Percentiles rank a stretch among this genome's conserved stretches.
These are phyloP conservation scores for Cercospora nicotianae DNA, from an alignment of 2,329 filamentous ascomycete species.

Conservation along the genomic window DNA sequence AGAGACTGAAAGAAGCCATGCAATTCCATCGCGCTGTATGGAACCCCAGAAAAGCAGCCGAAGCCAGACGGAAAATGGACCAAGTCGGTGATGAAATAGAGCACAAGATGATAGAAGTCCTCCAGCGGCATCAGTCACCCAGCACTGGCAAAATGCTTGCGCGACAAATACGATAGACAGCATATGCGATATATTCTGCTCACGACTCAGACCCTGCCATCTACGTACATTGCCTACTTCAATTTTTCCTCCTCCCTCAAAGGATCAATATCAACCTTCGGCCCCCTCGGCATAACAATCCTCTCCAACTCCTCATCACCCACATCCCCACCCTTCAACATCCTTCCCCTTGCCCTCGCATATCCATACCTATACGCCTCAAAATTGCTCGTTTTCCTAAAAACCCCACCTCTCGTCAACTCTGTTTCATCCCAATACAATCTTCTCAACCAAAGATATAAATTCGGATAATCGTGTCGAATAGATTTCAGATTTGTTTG, in stretches of 20 bases:
- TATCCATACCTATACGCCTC: constrained; percentile 31
- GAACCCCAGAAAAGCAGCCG: constrained; percentile 10
- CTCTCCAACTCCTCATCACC: constrained; percentile 14
- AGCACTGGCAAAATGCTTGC: neutral
- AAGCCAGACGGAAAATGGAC: constrained; percentile 13
- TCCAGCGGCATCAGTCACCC: neutral
- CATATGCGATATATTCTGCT: neutral
- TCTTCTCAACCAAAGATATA: constrained; percentile 49
- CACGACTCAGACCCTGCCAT: too few species aligned
- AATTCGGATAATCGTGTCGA: constrained; percentile 57
- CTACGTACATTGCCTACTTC: too few species aligned
- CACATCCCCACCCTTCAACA: constrained; percentile 14
- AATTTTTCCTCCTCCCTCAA: constrained; percentile 20
- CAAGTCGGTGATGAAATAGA: constrained; percentile 14
- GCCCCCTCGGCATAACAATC: constrained; percentile 18
- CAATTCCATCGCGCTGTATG: constrained; percentile 22
- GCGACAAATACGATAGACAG: neutral
- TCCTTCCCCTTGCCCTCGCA: constrained; percentile 18
- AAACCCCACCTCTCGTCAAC: constrained; percentile 42
- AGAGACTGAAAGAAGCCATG: constrained; percentile 21
- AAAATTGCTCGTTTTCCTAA: constrained; percentile 49
- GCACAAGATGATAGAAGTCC: constrained; percentile 2
- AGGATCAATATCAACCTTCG: constrained; percentile 19
- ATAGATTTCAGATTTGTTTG: constrained; percentile 68
- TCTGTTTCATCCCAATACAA: constrained; percentile 50